phyloP scores from a whole-genome alignment of 305 asterid species.

The Fraxinus platypoda region DNA sequence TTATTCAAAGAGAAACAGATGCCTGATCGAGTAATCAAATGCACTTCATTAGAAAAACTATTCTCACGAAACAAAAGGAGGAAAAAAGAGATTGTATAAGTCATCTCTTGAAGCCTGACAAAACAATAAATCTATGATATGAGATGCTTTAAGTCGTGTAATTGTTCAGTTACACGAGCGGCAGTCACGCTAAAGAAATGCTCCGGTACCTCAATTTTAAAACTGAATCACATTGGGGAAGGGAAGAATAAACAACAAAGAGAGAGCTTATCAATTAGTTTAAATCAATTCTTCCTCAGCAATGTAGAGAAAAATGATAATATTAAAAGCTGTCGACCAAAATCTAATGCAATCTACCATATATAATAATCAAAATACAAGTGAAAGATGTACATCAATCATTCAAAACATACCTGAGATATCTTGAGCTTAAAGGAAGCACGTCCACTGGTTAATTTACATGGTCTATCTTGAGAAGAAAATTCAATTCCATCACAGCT shows the following conservation, averaged over 20 bases:
- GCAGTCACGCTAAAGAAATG: neutral
- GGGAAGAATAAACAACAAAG: neutral
- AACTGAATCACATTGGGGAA: slow-evolving; percentile 3
- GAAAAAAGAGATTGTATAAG: neutral
- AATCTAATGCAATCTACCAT: neutral
- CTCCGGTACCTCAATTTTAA: slow-evolving; percentile 4
- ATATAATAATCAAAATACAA: neutral
- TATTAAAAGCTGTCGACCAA: slow-evolving; percentile 12
- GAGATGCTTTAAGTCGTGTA: neutral
- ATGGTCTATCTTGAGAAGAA: slow-evolving; percentile 61
- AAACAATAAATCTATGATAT: neutral
- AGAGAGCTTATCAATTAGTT: neutral
- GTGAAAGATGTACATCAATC: neutral
- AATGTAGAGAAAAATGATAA: neutral
- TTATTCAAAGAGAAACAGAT: slow-evolving; percentile 2
- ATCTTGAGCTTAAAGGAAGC: slow-evolving; percentile 88
- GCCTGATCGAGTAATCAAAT: slow-evolving; percentile 4
- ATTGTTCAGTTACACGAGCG: neutral
- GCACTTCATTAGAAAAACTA: neutral
- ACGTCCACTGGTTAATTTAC: slow-evolving; percentile 62
- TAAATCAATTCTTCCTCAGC: neutral
- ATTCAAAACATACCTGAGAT: slow-evolving; percentile 57
- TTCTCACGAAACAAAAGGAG: slow-evolving; percentile 10
- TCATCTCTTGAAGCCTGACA: neutral
- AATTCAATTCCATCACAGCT: slow-evolving; percentile 70